These are phyloP conservation scores for Rhododendron ovatum DNA, from an alignment of 148 eudicot genomes.

Conservation along the genomic window DNA sequence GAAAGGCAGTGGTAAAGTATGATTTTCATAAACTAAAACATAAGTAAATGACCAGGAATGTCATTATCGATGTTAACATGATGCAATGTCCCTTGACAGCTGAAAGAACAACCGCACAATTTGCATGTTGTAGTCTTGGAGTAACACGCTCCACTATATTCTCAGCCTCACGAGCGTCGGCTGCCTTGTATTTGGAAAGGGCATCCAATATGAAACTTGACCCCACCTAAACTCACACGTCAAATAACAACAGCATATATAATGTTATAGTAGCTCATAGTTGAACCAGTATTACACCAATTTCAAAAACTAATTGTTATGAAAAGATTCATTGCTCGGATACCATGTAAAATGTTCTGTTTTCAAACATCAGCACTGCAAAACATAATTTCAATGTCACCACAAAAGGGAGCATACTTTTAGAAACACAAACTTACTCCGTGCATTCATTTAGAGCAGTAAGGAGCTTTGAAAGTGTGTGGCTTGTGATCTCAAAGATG, in stretches of 20 bases:
- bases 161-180: constrained; percentile 98
- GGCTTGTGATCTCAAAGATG: constrained; percentile 87
- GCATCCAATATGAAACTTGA: constrained; percentile 98
- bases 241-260: not conserved
- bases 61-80: not conserved
- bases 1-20: not conserved
- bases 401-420: constrained; percentile 1
- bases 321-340: not conserved
- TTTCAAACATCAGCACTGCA: not conserved
- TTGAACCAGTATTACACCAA: not conserved
- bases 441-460: constrained; percentile 99
- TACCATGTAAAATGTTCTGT: not conserved
- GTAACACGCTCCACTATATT: constrained; percentile 98
- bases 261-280: not conserved
- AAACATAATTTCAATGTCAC: not conserved
- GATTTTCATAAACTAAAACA: not conserved
- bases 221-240: constrained; percentile 66
- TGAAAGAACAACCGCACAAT: constrained; percentile 97
- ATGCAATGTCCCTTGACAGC: constrained; percentile 75
- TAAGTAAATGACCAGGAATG: not conserved
- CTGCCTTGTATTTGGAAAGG: constrained; percentile 89
- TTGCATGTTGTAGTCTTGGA: constrained; percentile 96
- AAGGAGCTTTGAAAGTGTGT: constrained; percentile 85
- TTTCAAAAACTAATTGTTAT: not conserved
- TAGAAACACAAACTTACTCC: constrained; percentile 55